Base-by-base conservation (phyloP, 78 protist genomes). In the Polysphondylium violaceum region DNA sequence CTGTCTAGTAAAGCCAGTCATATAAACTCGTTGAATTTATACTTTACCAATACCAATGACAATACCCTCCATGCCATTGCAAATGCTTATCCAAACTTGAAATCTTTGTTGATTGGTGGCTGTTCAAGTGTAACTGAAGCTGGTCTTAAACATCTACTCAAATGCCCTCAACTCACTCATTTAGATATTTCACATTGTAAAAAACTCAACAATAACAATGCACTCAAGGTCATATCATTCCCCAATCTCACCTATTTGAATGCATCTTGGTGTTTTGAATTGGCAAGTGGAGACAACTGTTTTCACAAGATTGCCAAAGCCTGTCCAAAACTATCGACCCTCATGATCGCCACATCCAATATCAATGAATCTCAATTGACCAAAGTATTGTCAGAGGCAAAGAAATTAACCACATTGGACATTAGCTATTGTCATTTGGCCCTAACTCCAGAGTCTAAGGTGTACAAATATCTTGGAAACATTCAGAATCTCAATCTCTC, bases 11-110 rank as follows among this genome's bases (percentile, higher is more conserved):
- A 53, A 41, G 27, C 1, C 6, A 67, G 64, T 31, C 89, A 55
- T 55, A n/a, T 81, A 38, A 33, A 38, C 50, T 55, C 59, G 0
- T 29, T 81, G 44, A 81, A 81, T 55, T 51, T 81, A 5, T 81
- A 55, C 77, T 58, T 51, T 25, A 81, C 77, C 69, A 50, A 59
- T 29, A 71, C 59, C 5, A 81, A 64, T 72, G 89, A 81, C 36
- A 35, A 47, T 11, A 59, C 89, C 0, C 3, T 81, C 1, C 77
- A 51, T 21, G 50, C 64, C 35, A 68, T 81, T 16, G 68, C 74
- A 1, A 33, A 7, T 17, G 1, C 58, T 1, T 81, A 68, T 40
- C 58, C 89, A 11, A 51, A 44, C 2, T 5, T 78, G 23, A 78
- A 78, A 38, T 50, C 55, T 35, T 40, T 64, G 0, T 55, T 58